Conservation (phyloP, 176 grass and related monocot genomes). For the Aegilops sharonensis region DNA sequence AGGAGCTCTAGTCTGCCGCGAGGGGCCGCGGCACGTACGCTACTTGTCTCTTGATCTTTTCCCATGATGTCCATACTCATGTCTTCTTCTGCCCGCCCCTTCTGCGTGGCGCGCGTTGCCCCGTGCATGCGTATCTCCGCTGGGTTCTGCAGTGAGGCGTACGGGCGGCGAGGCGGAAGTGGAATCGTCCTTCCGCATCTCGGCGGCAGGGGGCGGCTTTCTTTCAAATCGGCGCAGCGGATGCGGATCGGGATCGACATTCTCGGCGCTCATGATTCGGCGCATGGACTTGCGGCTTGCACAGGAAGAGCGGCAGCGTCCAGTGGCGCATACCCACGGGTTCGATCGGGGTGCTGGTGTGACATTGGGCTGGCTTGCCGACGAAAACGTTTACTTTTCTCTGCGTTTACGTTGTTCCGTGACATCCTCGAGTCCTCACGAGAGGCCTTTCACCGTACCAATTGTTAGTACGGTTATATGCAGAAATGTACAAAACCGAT, state of each 20-base stretch:
- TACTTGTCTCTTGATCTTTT: conserved; percentile 1
- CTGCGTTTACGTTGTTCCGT: neutral
- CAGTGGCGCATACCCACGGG: neutral
- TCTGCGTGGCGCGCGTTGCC: conserved; percentile 14
- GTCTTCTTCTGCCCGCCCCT: conserved; percentile 28
- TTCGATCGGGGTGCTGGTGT: neutral
- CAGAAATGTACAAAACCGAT: too few species aligned
- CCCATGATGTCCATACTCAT: neutral
- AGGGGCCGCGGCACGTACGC: neutral
- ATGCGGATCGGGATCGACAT: neutral
- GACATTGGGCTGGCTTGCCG: neutral
- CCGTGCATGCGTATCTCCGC: neutral
- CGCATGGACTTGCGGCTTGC: neutral
- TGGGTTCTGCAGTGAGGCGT: neutral
- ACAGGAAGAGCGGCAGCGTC: neutral
- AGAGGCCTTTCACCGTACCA: too few species aligned
- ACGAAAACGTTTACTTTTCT: neutral
- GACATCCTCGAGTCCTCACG: too few species aligned
- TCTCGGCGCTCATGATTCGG: neutral
- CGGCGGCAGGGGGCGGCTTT: neutral
- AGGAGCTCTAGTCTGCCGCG: neutral
- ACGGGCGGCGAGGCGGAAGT: neutral
- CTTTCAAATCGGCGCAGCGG: neutral
- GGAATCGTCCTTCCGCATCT: neutral
- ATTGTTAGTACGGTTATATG: too few species aligned